These are phyloP conservation scores for Angomonas ambiguus DNA, from an alignment of 208 protist species.

Conservation along the genomic window DNA sequence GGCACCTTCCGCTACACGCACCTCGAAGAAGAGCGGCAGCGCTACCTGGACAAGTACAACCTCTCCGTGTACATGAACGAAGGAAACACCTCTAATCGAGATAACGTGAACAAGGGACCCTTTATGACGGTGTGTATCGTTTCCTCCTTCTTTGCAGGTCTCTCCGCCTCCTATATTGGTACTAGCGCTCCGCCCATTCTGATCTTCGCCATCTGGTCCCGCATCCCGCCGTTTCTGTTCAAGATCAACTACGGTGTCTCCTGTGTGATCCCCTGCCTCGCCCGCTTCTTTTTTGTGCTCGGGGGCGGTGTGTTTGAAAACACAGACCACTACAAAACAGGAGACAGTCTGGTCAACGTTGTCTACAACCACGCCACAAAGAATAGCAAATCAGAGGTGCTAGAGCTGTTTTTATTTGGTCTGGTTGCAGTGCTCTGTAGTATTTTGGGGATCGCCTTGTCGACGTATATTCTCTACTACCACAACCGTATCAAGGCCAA, in stretches of 20 bases:
- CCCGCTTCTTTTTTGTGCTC: slow-evolving; percentile 17
- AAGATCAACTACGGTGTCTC: slow-evolving; percentile 29
- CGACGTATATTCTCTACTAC: background rate
- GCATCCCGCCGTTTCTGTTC: slow-evolving; percentile 25
- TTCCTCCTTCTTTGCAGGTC: slow-evolving; percentile 28
- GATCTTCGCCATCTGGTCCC: slow-evolving; percentile 27
- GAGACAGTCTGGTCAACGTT: background rate
- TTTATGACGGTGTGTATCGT: slow-evolving; percentile 18
- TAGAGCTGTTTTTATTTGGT: background rate
- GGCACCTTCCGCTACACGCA: background rate
- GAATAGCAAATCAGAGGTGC: background rate
- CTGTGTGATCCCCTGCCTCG: slow-evolving; percentile 21
- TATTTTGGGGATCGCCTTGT: background rate
- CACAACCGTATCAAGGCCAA: background rate
- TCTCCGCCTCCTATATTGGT: slow-evolving; percentile 28
- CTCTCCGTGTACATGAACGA: slow-evolving; percentile 16
- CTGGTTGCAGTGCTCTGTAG: background rate
- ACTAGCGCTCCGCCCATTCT: slow-evolving; percentile 21
- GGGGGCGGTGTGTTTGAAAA: slow-evolving; percentile 14
- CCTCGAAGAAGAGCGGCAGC: background rate
- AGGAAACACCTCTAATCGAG: slow-evolving; percentile 23
- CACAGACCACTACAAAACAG: background rate
- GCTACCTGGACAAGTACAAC: slow-evolving; percentile 3
- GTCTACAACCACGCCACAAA: background rate
- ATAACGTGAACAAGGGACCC: background rate